Evolutionary conservation across 1,284 basidiomycete genomes (phyloP), one percentile per base, ranked within the genome.

Genomic region (Earliella scabrosa): DNA sequence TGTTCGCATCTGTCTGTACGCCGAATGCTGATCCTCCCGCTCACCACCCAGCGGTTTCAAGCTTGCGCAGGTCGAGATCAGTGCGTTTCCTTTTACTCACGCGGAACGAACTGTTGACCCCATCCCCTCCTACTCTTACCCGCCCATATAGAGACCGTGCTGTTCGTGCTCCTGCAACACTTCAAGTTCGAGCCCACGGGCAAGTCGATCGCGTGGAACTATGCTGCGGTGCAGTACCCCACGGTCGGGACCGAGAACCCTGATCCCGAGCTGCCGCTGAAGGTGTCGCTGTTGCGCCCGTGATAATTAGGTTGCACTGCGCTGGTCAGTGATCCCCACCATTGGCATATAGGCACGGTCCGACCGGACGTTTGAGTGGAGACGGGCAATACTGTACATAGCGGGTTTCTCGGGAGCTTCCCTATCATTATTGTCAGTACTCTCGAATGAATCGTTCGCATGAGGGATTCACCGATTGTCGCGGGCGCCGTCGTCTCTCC

Each of bases 131-230:
- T 46, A 36, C 38, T 36, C 49, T 36, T n/a, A 20, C 31, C 16
- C 23, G 16, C 10, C 18, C 53, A 48, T 43, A 14, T 54, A 66
- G 62, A 64, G 55, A 44, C 53, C 34, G 60, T 64, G 6, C 56
- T 66, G 2, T 50, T 59, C 27, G 38, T 63, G 10, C 53, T 66
- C 14, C 38, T 66, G 13, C 54, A 56, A 31, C 48, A 48, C 40
- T 64, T 64, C 63, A 47, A 34, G 38, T 64, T 66, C 45, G 47
- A 54, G 46, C 50, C 45, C 11, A 44, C 60, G 2, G 53, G 40
- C 7, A 59, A 59, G 48, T 38, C 54, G 2, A 59, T 66, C 21
- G 20, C 34, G 9, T 66, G 64, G 64, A 66, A 66, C 47, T 49
- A 52, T n/a, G 56, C 56, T 11, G 60, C 40, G 4, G 53, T 64